phyloP scores from a whole-genome alignment of 768 basidiomycete genomes.

The Mycena albidolilacea region DNA sequence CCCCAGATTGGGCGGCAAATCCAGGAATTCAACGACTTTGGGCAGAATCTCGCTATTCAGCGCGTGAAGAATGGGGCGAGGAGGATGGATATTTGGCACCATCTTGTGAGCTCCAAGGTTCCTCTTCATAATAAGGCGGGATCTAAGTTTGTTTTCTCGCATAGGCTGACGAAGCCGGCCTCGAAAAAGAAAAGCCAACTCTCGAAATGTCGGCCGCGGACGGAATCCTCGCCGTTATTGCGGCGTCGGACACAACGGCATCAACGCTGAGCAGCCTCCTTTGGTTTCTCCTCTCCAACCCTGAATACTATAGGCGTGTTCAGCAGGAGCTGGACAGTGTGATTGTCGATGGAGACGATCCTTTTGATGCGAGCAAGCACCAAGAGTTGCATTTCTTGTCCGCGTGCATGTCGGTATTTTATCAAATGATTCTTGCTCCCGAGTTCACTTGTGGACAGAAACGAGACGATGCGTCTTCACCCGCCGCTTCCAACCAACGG shows the following conservation, averaged over 20 bases:
- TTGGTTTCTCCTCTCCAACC: slow-evolving; percentile 53
- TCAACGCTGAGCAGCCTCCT: slow-evolving; percentile 50
- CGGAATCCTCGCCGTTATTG: slow-evolving; percentile 56
- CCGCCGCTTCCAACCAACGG: slow-evolving; percentile 63
- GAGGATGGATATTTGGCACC: slow-evolving; percentile 59
- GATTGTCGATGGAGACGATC: slow-evolving; percentile 42
- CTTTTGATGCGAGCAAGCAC: slow-evolving; percentile 44
- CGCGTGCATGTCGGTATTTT: slow-evolving; percentile 49
- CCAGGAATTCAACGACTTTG: neutral
- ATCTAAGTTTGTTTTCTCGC: neutral
- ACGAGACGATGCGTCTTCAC: slow-evolving; percentile 64
- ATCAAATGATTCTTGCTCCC: neutral
- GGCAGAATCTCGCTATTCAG: neutral
- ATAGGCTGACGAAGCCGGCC: slow-evolving; percentile 59
- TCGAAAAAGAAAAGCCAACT: slow-evolving; percentile 49
- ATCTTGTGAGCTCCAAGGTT: slow-evolving; percentile 48
- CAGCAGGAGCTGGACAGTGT: slow-evolving; percentile 52
- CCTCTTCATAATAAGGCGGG: neutral
- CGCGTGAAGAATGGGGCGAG: slow-evolving; percentile 41
- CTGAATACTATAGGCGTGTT: slow-evolving; percentile 49
- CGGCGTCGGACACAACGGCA: slow-evolving; percentile 58
- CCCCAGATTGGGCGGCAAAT: slow-evolving; percentile 14
- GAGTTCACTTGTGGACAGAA: slow-evolving; percentile 48
- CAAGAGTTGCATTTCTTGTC: slow-evolving; percentile 52
- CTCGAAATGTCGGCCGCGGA: slow-evolving; percentile 54